phyloP scores from a whole-genome alignment of 371 early-diverging fungal species.

The Basidiobolus meristosporus region DNA sequence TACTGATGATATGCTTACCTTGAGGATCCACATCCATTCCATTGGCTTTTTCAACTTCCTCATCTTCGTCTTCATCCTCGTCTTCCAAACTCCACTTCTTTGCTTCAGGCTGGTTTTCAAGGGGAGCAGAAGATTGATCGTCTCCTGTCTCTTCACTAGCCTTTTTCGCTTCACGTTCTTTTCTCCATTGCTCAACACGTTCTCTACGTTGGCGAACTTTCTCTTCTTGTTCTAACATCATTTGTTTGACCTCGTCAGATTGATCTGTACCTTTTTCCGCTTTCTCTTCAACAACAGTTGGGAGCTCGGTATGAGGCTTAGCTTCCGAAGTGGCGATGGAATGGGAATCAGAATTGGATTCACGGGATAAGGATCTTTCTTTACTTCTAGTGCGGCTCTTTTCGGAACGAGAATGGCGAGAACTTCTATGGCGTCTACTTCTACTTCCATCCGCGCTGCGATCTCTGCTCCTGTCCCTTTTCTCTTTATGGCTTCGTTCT shows the following conservation, averaged over 20 bases:
- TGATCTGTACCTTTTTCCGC: slow-evolving; percentile 1
- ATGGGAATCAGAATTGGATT: slow-evolving; percentile 1
- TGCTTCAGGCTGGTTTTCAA: background rate
- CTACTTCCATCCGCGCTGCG: slow-evolving; percentile 5
- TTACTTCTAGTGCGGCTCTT: slow-evolving; percentile 5
- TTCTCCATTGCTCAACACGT: slow-evolving; percentile 48
- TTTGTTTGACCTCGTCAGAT: slow-evolving; percentile 7
- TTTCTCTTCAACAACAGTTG: background rate
- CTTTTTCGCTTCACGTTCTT: slow-evolving; percentile 29
- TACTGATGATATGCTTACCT: background rate
- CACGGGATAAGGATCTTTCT: slow-evolving; percentile 3
- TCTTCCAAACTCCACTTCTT: slow-evolving; percentile 14
- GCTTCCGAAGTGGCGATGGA: background rate
- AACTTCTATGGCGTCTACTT: slow-evolving; percentile 2
- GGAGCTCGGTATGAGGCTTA: background rate
- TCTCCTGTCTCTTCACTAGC: background rate
- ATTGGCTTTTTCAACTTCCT: slow-evolving; percentile 6
- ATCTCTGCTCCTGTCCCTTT: slow-evolving; percentile 10
- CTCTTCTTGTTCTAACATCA: slow-evolving; percentile 21
- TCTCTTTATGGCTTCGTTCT: slow-evolving; percentile 7
- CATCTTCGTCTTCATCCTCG: slow-evolving; percentile 11
- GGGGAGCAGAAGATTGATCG: background rate
- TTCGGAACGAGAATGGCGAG: slow-evolving; percentile 1
- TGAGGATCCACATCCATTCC: background rate
- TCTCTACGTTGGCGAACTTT: slow-evolving; percentile 42